Evolutionary conservation across 352 stramenopile species (phyloP).

Genomic region (Globisporangium splendens): DNA sequence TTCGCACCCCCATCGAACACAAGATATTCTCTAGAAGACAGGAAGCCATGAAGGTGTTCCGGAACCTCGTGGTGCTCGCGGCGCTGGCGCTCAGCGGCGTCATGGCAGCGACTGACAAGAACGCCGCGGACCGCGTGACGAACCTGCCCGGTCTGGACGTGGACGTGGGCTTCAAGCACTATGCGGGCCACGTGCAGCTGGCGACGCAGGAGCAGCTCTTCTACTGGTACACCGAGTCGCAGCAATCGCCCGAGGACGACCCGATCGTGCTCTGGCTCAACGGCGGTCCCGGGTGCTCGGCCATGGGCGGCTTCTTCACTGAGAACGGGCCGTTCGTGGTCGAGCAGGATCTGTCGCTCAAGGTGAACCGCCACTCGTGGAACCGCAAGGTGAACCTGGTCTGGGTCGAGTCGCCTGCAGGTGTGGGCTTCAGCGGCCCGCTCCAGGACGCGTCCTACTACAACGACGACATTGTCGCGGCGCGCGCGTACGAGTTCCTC

Average conservation of each 20-base stretch:
- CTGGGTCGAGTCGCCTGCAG: slow-evolving; percentile 73
- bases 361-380: slow-evolving; percentile 72
- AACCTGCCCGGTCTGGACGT: slow-evolving; percentile 41
- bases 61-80: slow-evolving; percentile 23
- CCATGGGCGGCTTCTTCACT: slow-evolving; percentile 60
- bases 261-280: slow-evolving; percentile 84
- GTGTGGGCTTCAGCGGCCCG: slow-evolving; percentile 67
- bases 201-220: slow-evolving; percentile 51
- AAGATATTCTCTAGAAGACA: too few species aligned
- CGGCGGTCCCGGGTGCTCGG: slow-evolving; percentile 73
- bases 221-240: slow-evolving; percentile 80
- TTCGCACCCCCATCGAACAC: too few species aligned
- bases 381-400: slow-evolving; percentile 77
- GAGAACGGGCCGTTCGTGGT: slow-evolving; percentile 82
- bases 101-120: slow-evolving; percentile 12
- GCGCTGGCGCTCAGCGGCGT: slow-evolving; percentile 23
- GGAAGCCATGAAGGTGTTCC: slow-evolving; percentile 40
- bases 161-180: slow-evolving; percentile 63
- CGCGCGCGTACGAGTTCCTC: slow-evolving; percentile 80
- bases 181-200: slow-evolving; percentile 54
- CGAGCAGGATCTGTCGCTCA: slow-evolving; percentile 40
- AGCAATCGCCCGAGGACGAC: slow-evolving; percentile 44
- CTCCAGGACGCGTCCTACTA: slow-evolving; percentile 67
- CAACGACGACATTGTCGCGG: slow-evolving; percentile 73
- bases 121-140: slow-evolving; percentile 51